Percentiles rank a stretch among this genome's conserved stretches.
These are phyloP conservation scores for Trametes elegans DNA, from an alignment of 768 basidiomycete species.

Conservation along the genomic window DNA sequence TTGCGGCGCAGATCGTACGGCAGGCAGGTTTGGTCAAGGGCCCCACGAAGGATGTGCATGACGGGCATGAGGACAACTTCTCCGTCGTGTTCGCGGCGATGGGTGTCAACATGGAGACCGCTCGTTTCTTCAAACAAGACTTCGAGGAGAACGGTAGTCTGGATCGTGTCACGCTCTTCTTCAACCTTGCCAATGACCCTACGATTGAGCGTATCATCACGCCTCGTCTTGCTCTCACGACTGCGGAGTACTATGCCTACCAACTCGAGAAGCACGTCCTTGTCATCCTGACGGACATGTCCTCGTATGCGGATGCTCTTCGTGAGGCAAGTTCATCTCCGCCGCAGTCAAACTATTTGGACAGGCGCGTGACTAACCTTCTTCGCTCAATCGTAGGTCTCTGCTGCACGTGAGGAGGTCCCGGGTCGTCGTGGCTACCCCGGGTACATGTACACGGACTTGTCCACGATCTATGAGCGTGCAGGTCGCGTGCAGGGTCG, in stretches of 20 bases:
- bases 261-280: constrained; percentile 99
- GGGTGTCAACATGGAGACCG: constrained; percentile 99
- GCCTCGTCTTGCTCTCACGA: constrained; percentile 94
- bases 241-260: constrained; percentile 99
- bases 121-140: constrained; percentile 99
- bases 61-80: constrained; percentile 99
- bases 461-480: constrained; percentile 99
- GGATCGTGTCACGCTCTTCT: constrained; percentile 96
- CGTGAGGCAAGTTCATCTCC: constrained; percentile 66
- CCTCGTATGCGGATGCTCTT: constrained; percentile 93
- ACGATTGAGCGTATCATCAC: constrained; percentile 99
- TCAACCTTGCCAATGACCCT: constrained; percentile 98
- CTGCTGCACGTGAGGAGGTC: constrained; percentile 98
- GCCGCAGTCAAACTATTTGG: constrained; percentile 9
- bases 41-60: constrained; percentile 95
- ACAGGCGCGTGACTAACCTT: constrained; percentile 1
- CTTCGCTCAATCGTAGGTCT: constrained; percentile 56
- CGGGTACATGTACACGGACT: constrained; percentile 98
- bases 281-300: constrained; percentile 99
- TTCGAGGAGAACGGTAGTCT: constrained; percentile 98
- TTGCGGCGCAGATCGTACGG: constrained; percentile 99
- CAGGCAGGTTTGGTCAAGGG: constrained; percentile 97
- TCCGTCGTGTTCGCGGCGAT: constrained; percentile 99
- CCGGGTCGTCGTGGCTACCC: constrained; percentile 99
- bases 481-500: constrained; percentile 97